Percentiles rank a stretch among this genome's conserved stretches.
Conservation (phyloP, 202 grass and related monocot genomes). For the Schoenoplectus tabernaemontani region DNA sequence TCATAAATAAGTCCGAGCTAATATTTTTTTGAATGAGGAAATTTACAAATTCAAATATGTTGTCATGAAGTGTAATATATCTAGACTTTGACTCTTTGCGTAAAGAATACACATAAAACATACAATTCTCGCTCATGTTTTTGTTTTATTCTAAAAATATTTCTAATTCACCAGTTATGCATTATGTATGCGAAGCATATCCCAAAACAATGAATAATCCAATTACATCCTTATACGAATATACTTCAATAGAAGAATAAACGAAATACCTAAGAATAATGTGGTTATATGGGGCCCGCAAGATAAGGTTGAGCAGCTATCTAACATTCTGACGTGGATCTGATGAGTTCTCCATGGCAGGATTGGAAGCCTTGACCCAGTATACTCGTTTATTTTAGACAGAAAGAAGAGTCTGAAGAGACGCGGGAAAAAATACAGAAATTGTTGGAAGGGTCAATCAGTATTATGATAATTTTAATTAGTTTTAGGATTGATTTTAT, state of each 20-base stretch:
- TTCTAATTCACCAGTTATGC: not conserved
- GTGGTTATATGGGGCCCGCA: not conserved
- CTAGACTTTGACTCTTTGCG: not conserved
- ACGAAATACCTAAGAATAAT: not conserved
- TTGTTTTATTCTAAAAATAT: not conserved
- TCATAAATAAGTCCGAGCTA: too few species aligned
- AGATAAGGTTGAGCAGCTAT: not conserved
- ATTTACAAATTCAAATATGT: not conserved
- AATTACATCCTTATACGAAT: not conserved
- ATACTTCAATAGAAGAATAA: not conserved
- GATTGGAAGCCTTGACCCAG: not conserved
- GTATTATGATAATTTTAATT: too few species aligned
- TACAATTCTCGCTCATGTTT: not conserved
- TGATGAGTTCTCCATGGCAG: not conserved
- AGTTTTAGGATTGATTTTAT: too few species aligned
- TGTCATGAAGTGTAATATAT: not conserved
- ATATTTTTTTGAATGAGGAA: too few species aligned
- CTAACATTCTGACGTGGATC: not conserved
- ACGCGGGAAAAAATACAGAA: too few species aligned
- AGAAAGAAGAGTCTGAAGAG: too few species aligned
- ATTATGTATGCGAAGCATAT: not conserved
- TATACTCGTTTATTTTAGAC: not conserved
- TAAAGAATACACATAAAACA: not conserved
- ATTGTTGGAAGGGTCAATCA: not conserved
- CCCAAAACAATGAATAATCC: not conserved